Conservation (phyloP, 2,329 filamentous ascomycete species). For the Apiospora marii region DNA sequence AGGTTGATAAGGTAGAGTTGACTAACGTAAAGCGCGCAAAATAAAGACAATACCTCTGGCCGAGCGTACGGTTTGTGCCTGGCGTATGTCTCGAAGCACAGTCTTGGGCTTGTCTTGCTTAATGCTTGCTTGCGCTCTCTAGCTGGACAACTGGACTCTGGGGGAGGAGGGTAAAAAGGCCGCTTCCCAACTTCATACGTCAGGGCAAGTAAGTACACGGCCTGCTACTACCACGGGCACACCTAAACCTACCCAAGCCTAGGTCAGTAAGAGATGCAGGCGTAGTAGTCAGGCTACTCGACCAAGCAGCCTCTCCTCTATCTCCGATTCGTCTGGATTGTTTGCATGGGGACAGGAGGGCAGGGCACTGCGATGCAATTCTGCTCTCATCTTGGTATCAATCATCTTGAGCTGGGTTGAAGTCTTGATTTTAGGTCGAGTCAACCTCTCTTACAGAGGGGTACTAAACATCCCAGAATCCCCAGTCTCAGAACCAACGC, state of each 20-base stretch:
- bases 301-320: background rate
- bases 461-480: background rate
- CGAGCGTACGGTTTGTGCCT: constrained; percentile 21
- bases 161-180: constrained; percentile 1
- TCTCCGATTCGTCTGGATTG: background rate
- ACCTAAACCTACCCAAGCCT: constrained; percentile 18
- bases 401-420: background rate
- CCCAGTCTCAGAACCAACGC: constrained; percentile 1
- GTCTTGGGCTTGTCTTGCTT: constrained; percentile 17
- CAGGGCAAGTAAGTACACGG: constrained; percentile 2
- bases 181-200: constrained; percentile 15
- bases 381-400: background rate
- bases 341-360: background rate
- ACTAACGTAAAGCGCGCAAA: constrained; percentile 21
- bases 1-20: constrained; percentile 5
- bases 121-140: background rate
- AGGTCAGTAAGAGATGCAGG: constrained; percentile 8
- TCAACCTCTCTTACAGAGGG: background rate
- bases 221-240: background rate
- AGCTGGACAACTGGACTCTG: constrained; percentile 3
- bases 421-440: constrained; percentile 12
- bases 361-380: background rate
- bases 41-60: constrained; percentile 21
- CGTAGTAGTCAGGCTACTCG: background rate
- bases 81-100: constrained; percentile 16